phyloP scores from a whole-genome alignment of 2,329 filamentous ascomycete genomes.

The Aspergillus calidoustus region DNA sequence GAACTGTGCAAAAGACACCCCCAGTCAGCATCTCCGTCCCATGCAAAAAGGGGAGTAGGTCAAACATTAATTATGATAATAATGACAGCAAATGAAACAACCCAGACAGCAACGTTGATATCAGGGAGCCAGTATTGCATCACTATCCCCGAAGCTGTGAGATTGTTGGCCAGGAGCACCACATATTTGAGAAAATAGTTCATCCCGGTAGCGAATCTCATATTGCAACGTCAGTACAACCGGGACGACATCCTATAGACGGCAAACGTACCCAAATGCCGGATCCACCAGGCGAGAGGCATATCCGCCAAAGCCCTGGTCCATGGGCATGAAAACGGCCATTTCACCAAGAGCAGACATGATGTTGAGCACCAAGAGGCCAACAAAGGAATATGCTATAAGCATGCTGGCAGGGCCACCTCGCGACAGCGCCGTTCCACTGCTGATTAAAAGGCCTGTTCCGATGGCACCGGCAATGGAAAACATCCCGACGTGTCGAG shows the following conservation, averaged over 20 bases:
- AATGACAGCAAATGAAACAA: slow-evolving; percentile 1
- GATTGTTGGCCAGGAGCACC: slow-evolving; percentile 5
- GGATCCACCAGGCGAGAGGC: slow-evolving; percentile 6
- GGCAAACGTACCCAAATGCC: background rate
- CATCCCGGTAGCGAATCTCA: slow-evolving; percentile 16
- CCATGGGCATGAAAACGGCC: slow-evolving; percentile 9
- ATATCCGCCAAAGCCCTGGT: slow-evolving; percentile 13
- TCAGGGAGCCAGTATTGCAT: slow-evolving; percentile 15
- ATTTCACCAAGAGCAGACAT: slow-evolving; percentile 12
- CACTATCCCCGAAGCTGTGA: slow-evolving; percentile 13
- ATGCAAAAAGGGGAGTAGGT: background rate
- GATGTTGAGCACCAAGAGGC: slow-evolving; percentile 1
- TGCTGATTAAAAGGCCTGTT: slow-evolving; percentile 10
- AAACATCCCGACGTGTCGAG: slow-evolving; percentile 13
- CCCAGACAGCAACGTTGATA: slow-evolving; percentile 14
- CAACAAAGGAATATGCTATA: slow-evolving; percentile 10
- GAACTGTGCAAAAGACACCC: too few relatives aligned
- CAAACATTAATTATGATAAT: slow-evolving; percentile 11
- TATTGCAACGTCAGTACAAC: too few relatives aligned
- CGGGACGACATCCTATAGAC: too few relatives aligned
- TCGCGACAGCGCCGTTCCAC: slow-evolving; percentile 2
- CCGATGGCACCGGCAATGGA: slow-evolving; percentile 9
- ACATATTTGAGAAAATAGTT: slow-evolving; percentile 19
- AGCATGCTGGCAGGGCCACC: slow-evolving; percentile 8
- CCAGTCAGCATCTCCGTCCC: too few relatives aligned